Evolutionary conservation across 805 yeast species (phyloP), one percentile per base, ranked within the genome.

Genomic region (Candida piceae): DNA sequence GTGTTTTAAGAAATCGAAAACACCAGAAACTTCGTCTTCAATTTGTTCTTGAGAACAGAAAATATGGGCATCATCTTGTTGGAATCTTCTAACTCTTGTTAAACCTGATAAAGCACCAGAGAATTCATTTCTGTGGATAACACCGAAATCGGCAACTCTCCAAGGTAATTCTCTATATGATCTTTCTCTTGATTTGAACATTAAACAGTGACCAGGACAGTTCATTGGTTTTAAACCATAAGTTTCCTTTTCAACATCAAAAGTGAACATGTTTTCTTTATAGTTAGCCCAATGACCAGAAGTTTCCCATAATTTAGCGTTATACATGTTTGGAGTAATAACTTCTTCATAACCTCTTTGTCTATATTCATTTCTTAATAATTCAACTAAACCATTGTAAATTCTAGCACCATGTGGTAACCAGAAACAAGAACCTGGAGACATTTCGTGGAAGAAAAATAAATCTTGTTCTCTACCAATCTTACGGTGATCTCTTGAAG

Each of bases 221-320:
- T 74, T 74, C 77, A 74, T 83, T 7, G 98, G 98, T 68, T 90
- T 90, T 56, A 93, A 76, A 55, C 96, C 98, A 57, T 71, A 93
- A 26, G 76, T 76, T 64, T 93, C 98, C 75, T 93, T 93, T 68
- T 93, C 99, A 48, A 90, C 95, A 38, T 89, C 96, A 55, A 93
- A 86, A 9, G 95, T 71, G 60, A 93, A 93, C 98, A 93, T 93
- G 64, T 93, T 87, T 62, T 93, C 98, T 62, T 87, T 83, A 67
- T 93, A 93, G 69, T 93, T 93, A 31, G 75, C 94, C 98, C 97
- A 93, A 66, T 93, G 98, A 49, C 98, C 98, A 10, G 97, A 89
- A 38, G 93, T 84, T 70, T 90, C 95, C 99, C 99, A 93, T 55
- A 93, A 74, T 66, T 90, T 90, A 44, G 97, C 69, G 70, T 89